Evolutionary conservation across 2,329 filamentous ascomycete species (phyloP).

Genomic region (Cordyceps farinosa): DNA sequence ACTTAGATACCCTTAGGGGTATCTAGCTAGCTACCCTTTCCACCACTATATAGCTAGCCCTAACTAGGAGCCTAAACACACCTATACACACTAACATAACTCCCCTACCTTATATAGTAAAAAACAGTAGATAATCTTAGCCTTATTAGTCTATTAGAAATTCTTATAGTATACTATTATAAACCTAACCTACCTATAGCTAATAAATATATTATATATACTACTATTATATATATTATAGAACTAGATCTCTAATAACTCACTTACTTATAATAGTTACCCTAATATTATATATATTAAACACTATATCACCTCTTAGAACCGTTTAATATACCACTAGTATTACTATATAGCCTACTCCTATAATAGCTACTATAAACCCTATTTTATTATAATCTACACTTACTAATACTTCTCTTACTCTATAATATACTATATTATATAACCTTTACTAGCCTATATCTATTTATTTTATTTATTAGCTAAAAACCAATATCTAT

Average conservation of each 20-base stretch:
- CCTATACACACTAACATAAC: too few relatives aligned
- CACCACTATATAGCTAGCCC: too few relatives aligned
- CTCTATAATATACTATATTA: neutral
- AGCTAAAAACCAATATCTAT: neutral
- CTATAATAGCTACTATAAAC: neutral
- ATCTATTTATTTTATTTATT: neutral
- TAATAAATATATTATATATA: neutral
- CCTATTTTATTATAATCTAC: neutral
- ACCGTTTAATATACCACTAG: neutral
- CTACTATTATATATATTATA: neutral
- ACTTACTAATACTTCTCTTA: neutral
- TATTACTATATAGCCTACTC: neutral
- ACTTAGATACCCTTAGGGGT: too few relatives aligned
- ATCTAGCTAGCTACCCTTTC: too few relatives aligned
- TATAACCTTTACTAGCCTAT: neutral
- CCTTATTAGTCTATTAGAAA: neutral
- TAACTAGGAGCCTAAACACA: too few relatives aligned
- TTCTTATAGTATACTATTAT: slow-evolving; percentile 4
- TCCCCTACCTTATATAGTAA: neutral
- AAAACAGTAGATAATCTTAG: neutral
- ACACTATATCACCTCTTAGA: neutral
- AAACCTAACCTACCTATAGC: neutral
- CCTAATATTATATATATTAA: slow-evolving; percentile 1
- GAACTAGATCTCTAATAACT: neutral
- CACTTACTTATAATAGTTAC: neutral